phyloP scores from a whole-genome alignment of 345 rosid species.

The Excoecaria agallocha region DNA sequence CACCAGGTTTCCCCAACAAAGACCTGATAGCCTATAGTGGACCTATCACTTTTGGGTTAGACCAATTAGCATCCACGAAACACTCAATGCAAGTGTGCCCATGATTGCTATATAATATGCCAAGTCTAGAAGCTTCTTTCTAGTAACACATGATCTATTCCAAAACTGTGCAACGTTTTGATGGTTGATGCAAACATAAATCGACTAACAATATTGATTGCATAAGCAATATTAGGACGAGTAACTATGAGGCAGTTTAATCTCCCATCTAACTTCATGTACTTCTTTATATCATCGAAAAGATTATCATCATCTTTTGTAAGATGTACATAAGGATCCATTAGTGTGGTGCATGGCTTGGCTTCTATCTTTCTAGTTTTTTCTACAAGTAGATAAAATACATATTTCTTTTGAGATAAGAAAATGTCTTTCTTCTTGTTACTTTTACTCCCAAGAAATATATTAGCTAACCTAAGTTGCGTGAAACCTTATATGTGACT shows the following conservation, averaged over 20 bases:
- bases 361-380: not conserved
- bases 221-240: no score
- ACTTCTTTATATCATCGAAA: not conserved
- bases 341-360: not conserved
- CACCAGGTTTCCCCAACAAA: not conserved
- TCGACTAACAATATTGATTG: no score
- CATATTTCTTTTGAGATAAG: no score
- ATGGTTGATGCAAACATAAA: no score
- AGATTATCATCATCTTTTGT: not conserved
- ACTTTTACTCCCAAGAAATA: no score
- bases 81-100: not conserved
- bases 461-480: not conserved
- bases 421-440: not conserved
- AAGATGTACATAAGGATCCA: not conserved
- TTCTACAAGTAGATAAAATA: no score
- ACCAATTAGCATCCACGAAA: not conserved
- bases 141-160: constrained; percentile 4
- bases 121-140: not conserved
- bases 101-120: not conserved
- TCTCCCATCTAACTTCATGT: not conserved
- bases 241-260: not conserved
- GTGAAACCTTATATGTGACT: not conserved
- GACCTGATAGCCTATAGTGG: not conserved
- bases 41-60: not conserved
- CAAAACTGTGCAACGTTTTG: not conserved